phyloP scores from a whole-genome alignment of 1,139 yeast species.

The Kluyveromyces marxianus region DNA sequence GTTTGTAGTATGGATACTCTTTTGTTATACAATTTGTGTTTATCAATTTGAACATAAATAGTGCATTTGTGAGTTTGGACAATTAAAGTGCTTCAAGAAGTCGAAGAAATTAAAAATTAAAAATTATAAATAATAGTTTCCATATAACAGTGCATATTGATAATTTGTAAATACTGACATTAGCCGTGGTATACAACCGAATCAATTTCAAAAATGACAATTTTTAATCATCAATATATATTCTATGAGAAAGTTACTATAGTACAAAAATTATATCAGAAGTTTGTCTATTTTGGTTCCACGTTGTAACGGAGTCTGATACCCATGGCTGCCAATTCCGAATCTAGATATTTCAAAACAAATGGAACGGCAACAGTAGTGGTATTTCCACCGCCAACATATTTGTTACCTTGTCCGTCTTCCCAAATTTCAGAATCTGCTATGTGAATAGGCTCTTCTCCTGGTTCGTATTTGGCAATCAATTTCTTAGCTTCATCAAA shows the following conservation, averaged over 20 bases:
- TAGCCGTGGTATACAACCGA: too few species aligned
- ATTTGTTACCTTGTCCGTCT: slow-evolving; percentile 90
- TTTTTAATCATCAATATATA: background rate
- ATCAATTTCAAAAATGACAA: background rate
- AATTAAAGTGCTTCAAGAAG: too few species aligned
- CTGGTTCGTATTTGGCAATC: slow-evolving; percentile 33
- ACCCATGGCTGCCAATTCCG: slow-evolving; percentile 98
- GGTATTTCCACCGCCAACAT: slow-evolving; percentile 85
- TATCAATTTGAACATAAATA: too few species aligned
- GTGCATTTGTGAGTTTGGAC: too few species aligned
- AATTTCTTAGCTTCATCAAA: slow-evolving; percentile 40
- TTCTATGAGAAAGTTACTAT: slow-evolving; percentile 4
- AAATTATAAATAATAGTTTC: too few species aligned
- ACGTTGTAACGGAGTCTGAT: slow-evolving; percentile 84
- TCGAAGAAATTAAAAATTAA: too few species aligned
- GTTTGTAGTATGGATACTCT: too few species aligned
- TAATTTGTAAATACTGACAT: too few species aligned
- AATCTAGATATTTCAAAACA: slow-evolving; percentile 88
- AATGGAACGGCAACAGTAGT: slow-evolving; percentile 96
- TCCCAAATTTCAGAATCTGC: slow-evolving; percentile 89
- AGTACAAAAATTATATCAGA: slow-evolving; percentile 1
- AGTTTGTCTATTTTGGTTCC: slow-evolving; percentile 40
- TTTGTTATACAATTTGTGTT: too few species aligned
- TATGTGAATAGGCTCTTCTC: slow-evolving; percentile 36
- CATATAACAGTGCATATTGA: too few species aligned